A percentile compares a stretch with the other conserved stretches of the same genome.
Evolutionary conservation across 73 alveolate genomes (phyloP).

Genomic region (Urostyla sp.): DNA sequence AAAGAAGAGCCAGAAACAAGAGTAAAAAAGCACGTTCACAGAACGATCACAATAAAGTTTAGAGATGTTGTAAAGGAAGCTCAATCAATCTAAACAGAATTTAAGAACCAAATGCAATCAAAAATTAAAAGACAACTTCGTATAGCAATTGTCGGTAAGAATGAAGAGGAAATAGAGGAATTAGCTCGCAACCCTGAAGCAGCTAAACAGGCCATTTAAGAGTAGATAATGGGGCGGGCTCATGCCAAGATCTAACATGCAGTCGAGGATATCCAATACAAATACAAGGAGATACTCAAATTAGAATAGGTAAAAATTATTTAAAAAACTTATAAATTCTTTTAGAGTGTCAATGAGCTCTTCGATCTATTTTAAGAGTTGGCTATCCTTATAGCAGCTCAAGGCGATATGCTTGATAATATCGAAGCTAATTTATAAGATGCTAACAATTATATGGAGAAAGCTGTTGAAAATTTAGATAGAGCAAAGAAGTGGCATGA

Average conservation of each 20-base stretch:
- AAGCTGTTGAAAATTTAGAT: conserved; percentile 51
- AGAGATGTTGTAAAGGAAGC: conserved; percentile 63
- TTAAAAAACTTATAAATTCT: conserved; percentile 46
- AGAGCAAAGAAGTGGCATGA: conserved; percentile 63
- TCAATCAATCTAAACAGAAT: conserved; percentile 63
- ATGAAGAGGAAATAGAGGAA: conserved; percentile 65
- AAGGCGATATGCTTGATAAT: conserved; percentile 71
- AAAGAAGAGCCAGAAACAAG: conserved; percentile 73
- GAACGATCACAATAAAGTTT: conserved; percentile 61
- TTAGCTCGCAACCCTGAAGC: conserved; percentile 71
- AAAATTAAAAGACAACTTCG: conserved; percentile 63
- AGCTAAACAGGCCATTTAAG: conserved; percentile 53
- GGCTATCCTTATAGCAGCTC: conserved; percentile 61
- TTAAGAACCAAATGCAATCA: conserved; percentile 57
- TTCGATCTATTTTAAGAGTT: conserved; percentile 61
- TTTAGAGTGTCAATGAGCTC: conserved; percentile 63
- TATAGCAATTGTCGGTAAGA: conserved; percentile 61
- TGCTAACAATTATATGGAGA: conserved; percentile 65
- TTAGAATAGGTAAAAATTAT: conserved; percentile 59
- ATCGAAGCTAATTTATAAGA: conserved; percentile 58
- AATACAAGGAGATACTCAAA: conserved; percentile 68
- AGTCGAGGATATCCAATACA: conserved; percentile 68
- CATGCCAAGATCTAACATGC: conserved; percentile 65
- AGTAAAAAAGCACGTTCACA: conserved; percentile 55
- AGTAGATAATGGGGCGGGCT: conserved; percentile 66